Evolutionary conservation across 2,329 filamentous ascomycete species (phyloP).

Genomic region (Exophiala dermatitidis): DNA sequence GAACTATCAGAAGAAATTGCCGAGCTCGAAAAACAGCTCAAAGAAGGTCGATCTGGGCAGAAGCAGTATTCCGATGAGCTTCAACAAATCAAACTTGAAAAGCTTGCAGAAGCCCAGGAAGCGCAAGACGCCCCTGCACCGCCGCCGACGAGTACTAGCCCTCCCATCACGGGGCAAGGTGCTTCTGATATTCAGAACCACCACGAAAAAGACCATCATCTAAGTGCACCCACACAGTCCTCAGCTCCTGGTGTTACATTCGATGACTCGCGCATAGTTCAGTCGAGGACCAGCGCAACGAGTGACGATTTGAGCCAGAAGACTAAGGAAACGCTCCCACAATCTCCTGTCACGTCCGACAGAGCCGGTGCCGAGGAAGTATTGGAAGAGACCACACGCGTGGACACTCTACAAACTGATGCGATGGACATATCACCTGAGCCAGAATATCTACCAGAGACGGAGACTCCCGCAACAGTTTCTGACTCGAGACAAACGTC

Average conservation of each 20-base stretch:
- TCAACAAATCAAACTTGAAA: slow-evolving; percentile 43
- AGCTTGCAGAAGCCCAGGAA: slow-evolving; percentile 25
- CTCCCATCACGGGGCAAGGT: background rate
- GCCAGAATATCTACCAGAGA: slow-evolving; percentile 10
- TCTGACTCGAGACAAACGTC: background rate
- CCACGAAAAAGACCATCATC: too few species aligned
- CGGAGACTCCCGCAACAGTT: background rate
- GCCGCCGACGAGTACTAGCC: background rate
- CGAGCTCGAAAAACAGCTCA: slow-evolving; percentile 34
- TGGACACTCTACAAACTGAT: slow-evolving; percentile 11
- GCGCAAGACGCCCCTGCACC: background rate
- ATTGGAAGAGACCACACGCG: background rate
- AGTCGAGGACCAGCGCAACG: too few species aligned
- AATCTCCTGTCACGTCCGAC: background rate
- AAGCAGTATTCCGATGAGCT: slow-evolving; percentile 43
- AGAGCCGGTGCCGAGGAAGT: background rate
- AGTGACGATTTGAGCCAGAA: too few species aligned
- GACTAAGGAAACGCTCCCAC: too few species aligned
- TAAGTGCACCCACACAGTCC: too few species aligned
- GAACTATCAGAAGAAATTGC: slow-evolving; percentile 42
- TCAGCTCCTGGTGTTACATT: too few species aligned
- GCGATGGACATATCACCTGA: slow-evolving; percentile 23
- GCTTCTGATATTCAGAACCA: too few species aligned
- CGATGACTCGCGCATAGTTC: too few species aligned
- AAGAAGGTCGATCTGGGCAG: slow-evolving; percentile 37